Evolutionary conservation across 2,329 filamentous ascomycete species (phyloP), one percentile per base, ranked within the genome.

Genomic region (Boeremia lycopersici): DNA sequence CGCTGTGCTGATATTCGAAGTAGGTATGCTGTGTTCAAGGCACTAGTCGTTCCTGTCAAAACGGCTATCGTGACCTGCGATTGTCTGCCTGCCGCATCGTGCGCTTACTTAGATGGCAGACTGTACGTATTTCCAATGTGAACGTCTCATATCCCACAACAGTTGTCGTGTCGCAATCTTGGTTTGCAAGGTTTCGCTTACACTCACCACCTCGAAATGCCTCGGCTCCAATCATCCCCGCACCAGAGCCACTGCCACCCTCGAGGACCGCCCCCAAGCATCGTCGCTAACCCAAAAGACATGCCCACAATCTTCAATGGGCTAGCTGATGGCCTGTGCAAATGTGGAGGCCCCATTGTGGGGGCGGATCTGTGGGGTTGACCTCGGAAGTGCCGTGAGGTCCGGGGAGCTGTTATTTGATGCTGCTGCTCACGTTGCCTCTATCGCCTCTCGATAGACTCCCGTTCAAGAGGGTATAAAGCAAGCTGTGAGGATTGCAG

Each of bases 141-240:
- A 23, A 23, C 19, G 19, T 23, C 19, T 23, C 5, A 23, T 5
- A 5, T 23, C 19, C 19, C 19, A 23, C 19, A 5, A 23, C 19
- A 23, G 19, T 5, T 23, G 19, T 23, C 19, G 19, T 23, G 19
- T 23, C 19, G 19, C 19, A 23, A 23, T 23, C 19, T 23, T 23
- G 19, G 19, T 23, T 5, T 23, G 19, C 19, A 23, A 23, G 19
- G 19, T 23, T 23, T 23, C 19, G 33, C 30, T 11, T 12, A 9
- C 35, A 11, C 35, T 6, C 28, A 40, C 13, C 31, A 2, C 11
- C 3, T 28, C 38, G n/a, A 26, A 12, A 15, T 42, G 38, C 46
- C 46, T 49, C 46, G 46, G 46, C 19, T 42, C 26, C 19, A 39
- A 28, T n/a, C 38, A 28, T 29, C 46, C 46, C 46, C 46, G 46